Evolutionary conservation across 805 yeast genomes (phyloP), one percentile per base, ranked within the genome.

Genomic region (Hermanozyma aechmeae): DNA sequence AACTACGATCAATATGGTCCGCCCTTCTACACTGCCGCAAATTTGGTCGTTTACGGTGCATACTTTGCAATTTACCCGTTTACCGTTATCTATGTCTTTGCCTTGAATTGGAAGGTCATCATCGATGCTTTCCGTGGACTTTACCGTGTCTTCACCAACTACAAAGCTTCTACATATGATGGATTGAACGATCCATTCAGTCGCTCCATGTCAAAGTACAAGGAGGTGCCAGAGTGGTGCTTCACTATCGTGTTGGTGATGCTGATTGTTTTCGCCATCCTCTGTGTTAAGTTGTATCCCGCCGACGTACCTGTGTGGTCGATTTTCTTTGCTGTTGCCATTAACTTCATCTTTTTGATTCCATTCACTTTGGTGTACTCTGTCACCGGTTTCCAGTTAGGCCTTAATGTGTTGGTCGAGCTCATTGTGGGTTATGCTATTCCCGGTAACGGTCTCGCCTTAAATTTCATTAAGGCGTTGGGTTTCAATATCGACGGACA

Each of bases 151-250:
- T 16, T 52, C 16, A 47, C 28, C 15, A 29, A 43, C 35, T 38
- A 38, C 35, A 36, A 26, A 9, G 37, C 37, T 23, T 52, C 61
- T 1, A 42, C 50, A 9, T 52, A 44, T 27, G 56, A 51, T 33
- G 34, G 22, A 41, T 4, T 39, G 46, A 9, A 50, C 14, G 82
- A 76, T 41, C 71, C 78, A 2, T 78, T 71, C 41, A 64, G 74
- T 31, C 57, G 56, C 26, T 71, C 73, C 67, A 74, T 75, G 77
- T 36, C 65, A 25, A 56, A 51, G 31, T 78, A 79, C 50, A 65
- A 66, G 23, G 85, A 79, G 39, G 83, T 76, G 14, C 92, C 93
- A 1, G 80, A 74, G 39, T 74, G 78, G 76, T 77, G 85, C 83
- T 79, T 68, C 42, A 42, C 54, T 4, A 35, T 51, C 3, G 54